Evolutionary conservation across 495 filamentous ascomycete genomes (phyloP), one percentile per base, ranked within the genome.

Genomic region (Penicillium coffeae): DNA sequence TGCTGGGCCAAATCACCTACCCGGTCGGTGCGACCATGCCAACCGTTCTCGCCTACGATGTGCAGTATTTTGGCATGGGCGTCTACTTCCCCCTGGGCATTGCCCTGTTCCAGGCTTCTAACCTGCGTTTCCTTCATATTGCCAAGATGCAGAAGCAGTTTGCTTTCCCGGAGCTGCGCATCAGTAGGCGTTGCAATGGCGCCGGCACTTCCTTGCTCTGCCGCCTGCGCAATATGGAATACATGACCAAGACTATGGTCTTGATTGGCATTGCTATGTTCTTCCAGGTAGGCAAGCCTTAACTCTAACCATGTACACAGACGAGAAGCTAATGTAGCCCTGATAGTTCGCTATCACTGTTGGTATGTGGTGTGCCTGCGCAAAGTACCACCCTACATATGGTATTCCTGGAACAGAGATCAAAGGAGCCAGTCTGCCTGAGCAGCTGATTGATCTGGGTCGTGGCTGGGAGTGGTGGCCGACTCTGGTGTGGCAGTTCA

Each of bases 381-480:
- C 16, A 20, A 52, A 52, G 42, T 52, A 47, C 22, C 49, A 52
- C 18, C 42, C 42, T 3, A 47, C 42, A 3, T 52, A 42, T 30
- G 49, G 49, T 35, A 52, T 52, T 20, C 15, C 42, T 1, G 49
- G 49, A 2, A 52, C 49, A 25, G 49, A 41, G 15, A 41, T 52
- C 9, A 16, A 47, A 4, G 49, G 49, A 0, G 13, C 21, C 8
- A 39, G 42, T 14, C n/a, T 52, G 6, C 14, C 13, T 10, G 42
- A 40, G 35, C 49, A 52, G 16, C 25, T 47, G 1, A 30, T 25
- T 1, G 20, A 40, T 18, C 42, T 47, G 2, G n/a, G 42, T 21
- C 43, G 42, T 13, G 49, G 49, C 21, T 52, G 49, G 49, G 49
- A 52, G 19, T 52, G 49, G 49, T 52, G 49, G 49, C 49, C 42